Evolutionary conservation across 345 rosid genomes (phyloP), one percentile per base, ranked within the genome.

Genomic region (Eucalyptus polybractea): DNA sequence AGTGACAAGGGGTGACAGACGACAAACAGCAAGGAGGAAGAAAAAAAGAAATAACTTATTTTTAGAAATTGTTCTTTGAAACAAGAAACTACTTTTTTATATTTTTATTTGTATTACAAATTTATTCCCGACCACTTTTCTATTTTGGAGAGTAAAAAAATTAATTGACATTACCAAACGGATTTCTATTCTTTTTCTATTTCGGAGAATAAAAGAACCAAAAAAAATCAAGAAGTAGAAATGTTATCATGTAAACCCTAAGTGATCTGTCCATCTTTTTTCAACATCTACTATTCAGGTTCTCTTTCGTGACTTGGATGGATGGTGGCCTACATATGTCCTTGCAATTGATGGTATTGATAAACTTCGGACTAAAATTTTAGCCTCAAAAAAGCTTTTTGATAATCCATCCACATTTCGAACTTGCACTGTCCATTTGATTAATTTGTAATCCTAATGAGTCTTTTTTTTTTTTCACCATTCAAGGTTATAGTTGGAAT

Each of bases 161-260:
- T 16, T 51, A 16, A 3, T 51, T 51, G 4, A 1, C 21, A 0
- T 50, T 50, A 50, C 8, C 8, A 50, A 50, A 16, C 0, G 7
- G 0, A 50, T 50, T 50, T 0, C 2, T 50, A 50, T 50, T 50
- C 3, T 15, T 50, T 50, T 16, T 16, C n/a, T 50, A 50, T 50
- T 50, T 1, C 21, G 0, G 0, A 16, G 0, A 50, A 50, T 4
- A 50, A 16, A 50, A 50, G 7, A 1, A 50, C 2, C n/a, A n/a
- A 33, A 50, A 50, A 50, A 50, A 6, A 15, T 50, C 53, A 50
- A 50, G 19, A 3, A 6, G 54, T 50, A 15, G 54, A 50, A 50
- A 51, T 16, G 21, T 51, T 16, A 51, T 51, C 4, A 51, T 1
- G 4, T 51, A 16, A 51, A 8, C 54, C 54, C 21, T 51, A 51